These are phyloP conservation scores for Epichloe elymi DNA, from an alignment of 2,329 filamentous ascomycete species.

Conservation along the genomic window DNA sequence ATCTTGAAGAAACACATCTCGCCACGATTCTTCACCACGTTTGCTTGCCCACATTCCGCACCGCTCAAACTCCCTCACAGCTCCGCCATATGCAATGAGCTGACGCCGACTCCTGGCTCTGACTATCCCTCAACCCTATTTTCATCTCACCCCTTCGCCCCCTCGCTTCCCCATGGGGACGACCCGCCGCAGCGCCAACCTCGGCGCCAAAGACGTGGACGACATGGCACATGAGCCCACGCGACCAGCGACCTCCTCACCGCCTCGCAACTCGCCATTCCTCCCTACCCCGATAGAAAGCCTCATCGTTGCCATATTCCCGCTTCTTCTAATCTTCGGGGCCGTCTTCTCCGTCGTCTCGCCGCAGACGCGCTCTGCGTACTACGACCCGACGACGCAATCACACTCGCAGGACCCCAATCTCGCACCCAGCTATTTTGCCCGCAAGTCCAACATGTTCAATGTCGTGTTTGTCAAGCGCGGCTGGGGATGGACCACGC, in stretches of 20 bases:
- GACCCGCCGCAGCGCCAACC: conserved; percentile 13
- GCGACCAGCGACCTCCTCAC: neutral
- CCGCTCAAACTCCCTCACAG: too few relatives aligned
- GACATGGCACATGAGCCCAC: neutral
- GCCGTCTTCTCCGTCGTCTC: conserved; percentile 69
- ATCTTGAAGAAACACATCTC: neutral
- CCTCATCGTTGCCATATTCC: conserved; percentile 57
- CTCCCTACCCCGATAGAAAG: conserved; percentile 59
- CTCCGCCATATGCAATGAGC: neutral
- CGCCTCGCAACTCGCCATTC: conserved; percentile 38
- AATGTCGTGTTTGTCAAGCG: conserved; percentile 90
- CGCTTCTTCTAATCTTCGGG: conserved; percentile 64
- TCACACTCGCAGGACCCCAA: conserved; percentile 44
- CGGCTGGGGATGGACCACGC: conserved; percentile 83
- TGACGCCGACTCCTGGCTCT: neutral
- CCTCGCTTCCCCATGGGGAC: conserved; percentile 13
- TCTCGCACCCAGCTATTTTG: conserved; percentile 72
- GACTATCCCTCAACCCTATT: neutral
- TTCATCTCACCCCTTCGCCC: neutral
- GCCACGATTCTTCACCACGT: too few relatives aligned
- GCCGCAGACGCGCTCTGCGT: conserved; percentile 50
- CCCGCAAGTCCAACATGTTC: conserved; percentile 83
- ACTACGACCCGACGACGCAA: conserved; percentile 50
- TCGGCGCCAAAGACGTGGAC: neutral
- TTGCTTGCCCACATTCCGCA: too few relatives aligned